Base-by-base conservation (phyloP, 2,329 filamentous ascomycete species). In the Tolypocladium tundrense region DNA sequence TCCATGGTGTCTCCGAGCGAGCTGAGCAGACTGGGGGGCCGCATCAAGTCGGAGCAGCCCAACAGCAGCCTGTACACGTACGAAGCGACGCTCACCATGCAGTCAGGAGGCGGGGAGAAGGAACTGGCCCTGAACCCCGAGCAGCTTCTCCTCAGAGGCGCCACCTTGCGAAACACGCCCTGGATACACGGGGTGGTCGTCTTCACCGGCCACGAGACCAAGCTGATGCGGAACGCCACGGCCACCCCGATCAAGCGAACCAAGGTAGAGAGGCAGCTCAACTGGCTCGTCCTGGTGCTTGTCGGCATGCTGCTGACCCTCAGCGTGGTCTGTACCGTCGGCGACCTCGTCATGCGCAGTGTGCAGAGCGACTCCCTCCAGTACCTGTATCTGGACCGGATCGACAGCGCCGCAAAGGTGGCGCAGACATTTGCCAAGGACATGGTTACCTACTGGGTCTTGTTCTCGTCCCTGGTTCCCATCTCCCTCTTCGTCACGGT, bases 31-130 rank as follows among this genome's bases (percentile, higher is more conserved):
- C 76, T 99, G 4, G 89, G 90, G 53, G 94, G 94, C 37, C 88
- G 88, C 61, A 79, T 99, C 65, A 88, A 90, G 66, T 97, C 93
- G 1, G 94, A 99, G 74, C 94, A 97, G 71, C 94, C 94, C 27
- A 99, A 99, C 78, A 97, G 91, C 76, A 97, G 92, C 73, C 78
- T 99, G 41, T 99, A 99, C 73, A 99, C 94, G 0, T 99, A 97
- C 71, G 95, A 99, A 74, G 94, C 92, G 43, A 97, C 93, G 1
- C 72, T 99, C 71, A 97, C 92, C 0, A 88, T 97, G 81, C 86
- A 93, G 66, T 82, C 88, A 52, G 91, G 92, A 50, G 92, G 92
- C 21, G 91, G 91, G 41, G 94, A 99, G 73, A 96, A 95, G 73
- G 93, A 97, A 70, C 75, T 97, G 54, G 81, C 95, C 1, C 75